A percentile compares a stretch with the other conserved stretches of the same genome.
These are phyloP conservation scores for Colletotrichum tabaci DNA, from an alignment of 2,329 filamentous ascomycete species.

Conservation along the genomic window DNA sequence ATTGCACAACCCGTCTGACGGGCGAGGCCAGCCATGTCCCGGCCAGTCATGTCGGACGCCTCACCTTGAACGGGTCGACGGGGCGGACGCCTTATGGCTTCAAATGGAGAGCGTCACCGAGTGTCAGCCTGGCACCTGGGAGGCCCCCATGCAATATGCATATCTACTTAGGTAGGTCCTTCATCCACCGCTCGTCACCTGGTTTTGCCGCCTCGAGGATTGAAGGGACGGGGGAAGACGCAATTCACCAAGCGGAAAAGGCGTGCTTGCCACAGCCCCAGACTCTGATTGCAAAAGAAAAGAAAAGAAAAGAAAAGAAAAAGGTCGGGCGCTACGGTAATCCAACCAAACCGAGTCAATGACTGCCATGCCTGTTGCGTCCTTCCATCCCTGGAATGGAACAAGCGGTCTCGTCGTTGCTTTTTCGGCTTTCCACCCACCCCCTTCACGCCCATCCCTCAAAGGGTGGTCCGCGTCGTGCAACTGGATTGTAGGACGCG, in stretches of 20 bases:
- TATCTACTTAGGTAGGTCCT: neutral
- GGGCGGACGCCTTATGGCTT: slow-evolving; percentile 29
- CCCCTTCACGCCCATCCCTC: slow-evolving; percentile 1
- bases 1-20: neutral
- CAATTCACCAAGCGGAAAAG: neutral
- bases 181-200: neutral
- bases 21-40: neutral
- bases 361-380: neutral
- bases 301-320: slow-evolving; percentile 3
- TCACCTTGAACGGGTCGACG: slow-evolving; percentile 11
- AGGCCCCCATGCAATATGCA: neutral
- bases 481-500: slow-evolving; percentile 17
- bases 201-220: neutral
- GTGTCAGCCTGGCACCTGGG: slow-evolving; percentile 21
- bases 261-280: slow-evolving; percentile 11
- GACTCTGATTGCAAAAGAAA: neutral
- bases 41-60: slow-evolving; percentile 25
- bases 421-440: slow-evolving; percentile 22
- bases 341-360: neutral
- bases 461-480: slow-evolving; percentile 4
- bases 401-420: slow-evolving; percentile 31
- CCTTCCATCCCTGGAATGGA: slow-evolving; percentile 30
- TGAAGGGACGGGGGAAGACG: neutral
- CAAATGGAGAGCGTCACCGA: slow-evolving; percentile 36
- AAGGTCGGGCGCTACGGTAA: neutral